A percentile compares a stretch with the other conserved stretches of the same genome.
These are phyloP conservation scores for Sisymbrium altissimum DNA, from an alignment of 345 rosid species.

Conservation along the genomic window DNA sequence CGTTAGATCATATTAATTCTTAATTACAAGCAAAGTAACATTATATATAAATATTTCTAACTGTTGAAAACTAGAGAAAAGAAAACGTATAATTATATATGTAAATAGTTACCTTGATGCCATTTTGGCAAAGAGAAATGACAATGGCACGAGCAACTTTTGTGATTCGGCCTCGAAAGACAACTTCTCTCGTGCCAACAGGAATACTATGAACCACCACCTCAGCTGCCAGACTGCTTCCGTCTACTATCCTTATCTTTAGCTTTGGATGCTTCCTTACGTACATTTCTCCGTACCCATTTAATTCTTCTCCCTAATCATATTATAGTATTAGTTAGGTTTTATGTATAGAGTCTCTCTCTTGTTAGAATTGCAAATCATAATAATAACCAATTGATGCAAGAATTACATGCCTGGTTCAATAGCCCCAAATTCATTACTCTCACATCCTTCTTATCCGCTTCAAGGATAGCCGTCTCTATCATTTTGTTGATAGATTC, in stretches of 20 bases:
- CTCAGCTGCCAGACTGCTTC: conserved; percentile 57
- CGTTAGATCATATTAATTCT: not conserved
- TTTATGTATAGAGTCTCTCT: not conserved
- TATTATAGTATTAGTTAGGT: not conserved
- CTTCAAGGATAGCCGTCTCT: conserved; percentile 56
- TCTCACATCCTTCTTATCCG: conserved; percentile 51
- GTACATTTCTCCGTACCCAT: conserved; percentile 47
- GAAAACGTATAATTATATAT: not conserved
- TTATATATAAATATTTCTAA: too few relatives aligned
- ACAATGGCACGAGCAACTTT: conserved; percentile 56
- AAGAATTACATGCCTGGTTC: conserved; percentile 47
- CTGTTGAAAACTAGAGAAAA: not conserved
- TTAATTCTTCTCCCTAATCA: conserved; percentile 51
- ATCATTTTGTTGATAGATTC: conserved; percentile 46
- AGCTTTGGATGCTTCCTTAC: conserved; percentile 43
- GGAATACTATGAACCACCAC: conserved; percentile 56
- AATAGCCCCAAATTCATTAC: conserved; percentile 60
- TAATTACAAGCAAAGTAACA: not conserved
- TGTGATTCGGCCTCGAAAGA: conserved; percentile 42
- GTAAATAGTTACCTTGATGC: conserved; percentile 42
- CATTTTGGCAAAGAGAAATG: conserved; percentile 43
- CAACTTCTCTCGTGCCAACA: conserved; percentile 45
- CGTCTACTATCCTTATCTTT: conserved; percentile 60
- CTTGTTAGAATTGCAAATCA: not conserved
- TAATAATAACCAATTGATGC: not conserved